Evolutionary conservation across 768 basidiomycete species (phyloP).

Genomic region (Rhizopogon rudus): DNA sequence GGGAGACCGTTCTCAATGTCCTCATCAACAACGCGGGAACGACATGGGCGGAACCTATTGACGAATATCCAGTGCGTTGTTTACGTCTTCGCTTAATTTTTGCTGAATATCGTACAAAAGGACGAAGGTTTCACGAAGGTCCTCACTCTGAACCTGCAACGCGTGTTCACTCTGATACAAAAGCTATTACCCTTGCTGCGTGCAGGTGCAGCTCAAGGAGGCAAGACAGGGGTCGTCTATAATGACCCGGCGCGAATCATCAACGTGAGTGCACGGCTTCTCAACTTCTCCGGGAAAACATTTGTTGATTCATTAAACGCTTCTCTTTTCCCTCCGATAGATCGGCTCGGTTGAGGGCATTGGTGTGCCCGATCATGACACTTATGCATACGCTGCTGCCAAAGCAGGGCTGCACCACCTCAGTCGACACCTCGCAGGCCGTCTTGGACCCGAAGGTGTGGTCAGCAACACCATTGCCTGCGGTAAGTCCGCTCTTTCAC

Average conservation of each 20-base stretch:
- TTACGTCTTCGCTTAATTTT: conserved; percentile 5
- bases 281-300: background rate
- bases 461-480: conserved; percentile 62
- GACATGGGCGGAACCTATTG: conserved; percentile 45
- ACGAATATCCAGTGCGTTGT: conserved; percentile 38
- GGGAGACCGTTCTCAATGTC: conserved; percentile 51
- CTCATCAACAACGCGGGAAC: conserved; percentile 65
- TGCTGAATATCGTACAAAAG: conserved; percentile 17
- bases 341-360: conserved; percentile 61
- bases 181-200: conserved; percentile 53
- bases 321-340: conserved; percentile 22
- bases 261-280: conserved; percentile 36
- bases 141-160: conserved; percentile 55
- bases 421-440: conserved; percentile 50
- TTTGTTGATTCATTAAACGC: background rate
- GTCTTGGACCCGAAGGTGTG: conserved; percentile 53
- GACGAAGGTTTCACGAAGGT: conserved; percentile 60
- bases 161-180: conserved; percentile 62
- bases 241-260: conserved; percentile 53
- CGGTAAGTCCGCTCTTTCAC: conserved; percentile 27
- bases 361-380: conserved; percentile 49
- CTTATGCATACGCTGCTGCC: conserved; percentile 62
- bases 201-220: conserved; percentile 37
- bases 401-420: conserved; percentile 60
- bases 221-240: conserved; percentile 30